Base-by-base conservation (phyloP, 2,329 filamentous ascomycete species). In the Coniochaeta sp. region DNA sequence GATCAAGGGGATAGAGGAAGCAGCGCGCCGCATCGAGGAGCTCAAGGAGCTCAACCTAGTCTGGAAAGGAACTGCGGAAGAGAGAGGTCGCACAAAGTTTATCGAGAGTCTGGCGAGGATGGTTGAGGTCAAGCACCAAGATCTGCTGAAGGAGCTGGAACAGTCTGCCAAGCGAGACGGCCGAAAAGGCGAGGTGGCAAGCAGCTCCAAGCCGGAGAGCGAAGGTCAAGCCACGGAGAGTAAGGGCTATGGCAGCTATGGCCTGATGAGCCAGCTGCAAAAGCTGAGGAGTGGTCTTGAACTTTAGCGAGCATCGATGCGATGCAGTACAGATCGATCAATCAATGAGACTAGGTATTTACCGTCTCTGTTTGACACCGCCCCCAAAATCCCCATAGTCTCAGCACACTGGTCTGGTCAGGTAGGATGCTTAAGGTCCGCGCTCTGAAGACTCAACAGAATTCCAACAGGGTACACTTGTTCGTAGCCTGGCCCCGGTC, bases 31-130 rank as follows among this genome's bases (percentile, higher is more conserved):
- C 52, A 87, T 98, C 16, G 88, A 91, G 68, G 86, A 90, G 69
- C 79, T 98, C 60, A 88, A 91, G 68, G 83, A 87, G 63, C 75
- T 98, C 64, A 85, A 86, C 4, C 76, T 76, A n/a, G 87, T 99
- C 24, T 99, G 95, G 93, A 93, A 89, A 71, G 92, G 92, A n/a
- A 97, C 95, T 2, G 89, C 90, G 0, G 95, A 99, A 76, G 95
- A 98, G 72, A 96, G 90, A 74, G 91, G 91, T 6, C 81, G 95
- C 59, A 77, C 77, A 11, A 89, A 85, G 68, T 92, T 97, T 70
- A 87, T 99, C 19, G 93, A 98, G 64, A 82, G 83, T 58, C 73
- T 99, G 67, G 86, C 87, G 36, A 91, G 87, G 77, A 82, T 91
- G 74, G 90, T 96, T 1, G 92, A 97, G 69, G 93, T 97, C 64